Conservation (phyloP, 2,329 filamentous ascomycete genomes). For the Ophiocordyceps robertsii region DNA sequence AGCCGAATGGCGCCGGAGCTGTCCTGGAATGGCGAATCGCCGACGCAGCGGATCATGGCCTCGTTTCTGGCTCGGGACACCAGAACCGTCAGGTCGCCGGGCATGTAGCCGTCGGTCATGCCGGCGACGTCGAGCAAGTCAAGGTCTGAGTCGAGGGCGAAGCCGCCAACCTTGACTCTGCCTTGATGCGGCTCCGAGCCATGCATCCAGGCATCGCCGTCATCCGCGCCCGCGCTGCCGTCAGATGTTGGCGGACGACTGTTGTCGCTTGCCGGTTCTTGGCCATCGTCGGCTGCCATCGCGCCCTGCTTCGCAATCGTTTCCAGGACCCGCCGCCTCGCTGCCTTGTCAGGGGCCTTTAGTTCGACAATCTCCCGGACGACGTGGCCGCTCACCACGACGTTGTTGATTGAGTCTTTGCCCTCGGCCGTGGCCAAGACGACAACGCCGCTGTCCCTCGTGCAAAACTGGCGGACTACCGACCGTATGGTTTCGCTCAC, state of each 20-base stretch:
- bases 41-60: slow-evolving; percentile 74
- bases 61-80: slow-evolving; percentile 83
- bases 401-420: slow-evolving; percentile 84
- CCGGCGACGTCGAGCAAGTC: slow-evolving; percentile 90
- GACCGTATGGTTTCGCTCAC: slow-evolving; percentile 80
- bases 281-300: slow-evolving; percentile 20
- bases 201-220: slow-evolving; percentile 61
- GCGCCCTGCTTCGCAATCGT: slow-evolving; percentile 52
- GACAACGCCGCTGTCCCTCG: slow-evolving; percentile 66
- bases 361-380: slow-evolving; percentile 82
- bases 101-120: slow-evolving; percentile 95
- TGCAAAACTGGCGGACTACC: slow-evolving; percentile 74
- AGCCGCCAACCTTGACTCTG: slow-evolving; percentile 38
- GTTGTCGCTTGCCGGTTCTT: slow-evolving; percentile 24
- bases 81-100: slow-evolving; percentile 77
- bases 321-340: slow-evolving; percentile 70
- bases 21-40: slow-evolving; percentile 30
- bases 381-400: slow-evolving; percentile 82
- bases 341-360: slow-evolving; percentile 87
- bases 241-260: slow-evolving; percentile 46
- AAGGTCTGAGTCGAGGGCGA: slow-evolving; percentile 60
- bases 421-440: slow-evolving; percentile 82
- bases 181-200: slow-evolving; percentile 39
- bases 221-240: slow-evolving; percentile 36
- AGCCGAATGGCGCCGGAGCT: slow-evolving; percentile 45